Conservation (phyloP, 1,284 basidiomycete genomes). For the Microbotryum lychnidis-dioicae region DNA sequence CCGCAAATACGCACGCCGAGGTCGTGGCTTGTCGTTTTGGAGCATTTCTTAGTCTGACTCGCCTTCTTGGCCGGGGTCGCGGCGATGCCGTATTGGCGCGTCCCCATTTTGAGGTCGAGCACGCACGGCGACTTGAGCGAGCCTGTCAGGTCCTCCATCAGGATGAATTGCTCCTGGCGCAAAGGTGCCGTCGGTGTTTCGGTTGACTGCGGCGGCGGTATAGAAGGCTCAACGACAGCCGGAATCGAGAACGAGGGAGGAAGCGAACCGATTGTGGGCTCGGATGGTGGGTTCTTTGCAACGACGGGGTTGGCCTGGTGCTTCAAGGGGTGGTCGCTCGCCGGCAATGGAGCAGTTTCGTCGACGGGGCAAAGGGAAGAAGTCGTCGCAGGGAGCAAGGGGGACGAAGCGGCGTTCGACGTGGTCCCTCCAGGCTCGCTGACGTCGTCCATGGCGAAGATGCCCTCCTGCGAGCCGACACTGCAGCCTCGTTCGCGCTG, state of each 20-base stretch:
- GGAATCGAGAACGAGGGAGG: not conserved
- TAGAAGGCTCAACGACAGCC: not conserved
- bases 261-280: not conserved
- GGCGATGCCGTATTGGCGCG: constrained; percentile 94
- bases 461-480: constrained; percentile 35
- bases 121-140: constrained; percentile 90
- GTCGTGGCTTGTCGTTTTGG: constrained; percentile 82
- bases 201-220: not conserved
- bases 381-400: constrained; percentile 35
- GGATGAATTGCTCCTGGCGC: constrained; percentile 92
- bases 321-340: not conserved
- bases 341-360: constrained; percentile 1
- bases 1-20: constrained; percentile 92
- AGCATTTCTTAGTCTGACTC: constrained; percentile 97
- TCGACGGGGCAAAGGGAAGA: constrained; percentile 14
- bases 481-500: constrained; percentile 32
- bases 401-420: constrained; percentile 37
- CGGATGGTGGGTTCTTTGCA: constrained; percentile 1
- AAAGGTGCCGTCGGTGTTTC: constrained; percentile 40
- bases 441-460: constrained; percentile 46
- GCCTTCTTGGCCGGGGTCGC: constrained; percentile 87
- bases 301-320: not conserved
- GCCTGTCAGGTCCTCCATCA: constrained; percentile 98
- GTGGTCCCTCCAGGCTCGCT: constrained; percentile 30
- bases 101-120: constrained; percentile 98